Conservation (phyloP, 2,329 filamentous ascomycete species). For the Penicillium sp. region DNA sequence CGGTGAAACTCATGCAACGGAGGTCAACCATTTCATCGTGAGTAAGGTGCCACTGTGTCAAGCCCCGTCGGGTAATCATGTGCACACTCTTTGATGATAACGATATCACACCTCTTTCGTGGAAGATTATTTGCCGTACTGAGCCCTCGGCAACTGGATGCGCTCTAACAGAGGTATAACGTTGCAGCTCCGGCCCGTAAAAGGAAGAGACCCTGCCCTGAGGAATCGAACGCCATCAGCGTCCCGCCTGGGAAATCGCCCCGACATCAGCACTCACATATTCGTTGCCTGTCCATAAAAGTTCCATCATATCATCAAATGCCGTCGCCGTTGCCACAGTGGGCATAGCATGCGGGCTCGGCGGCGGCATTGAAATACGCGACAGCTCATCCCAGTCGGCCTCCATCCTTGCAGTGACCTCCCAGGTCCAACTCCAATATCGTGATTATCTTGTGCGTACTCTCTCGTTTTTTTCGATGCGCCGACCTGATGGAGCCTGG, state of each 20-base stretch:
- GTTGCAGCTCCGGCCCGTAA: slow-evolving; percentile 77
- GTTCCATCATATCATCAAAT: slow-evolving; percentile 85
- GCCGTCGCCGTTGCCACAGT: slow-evolving; percentile 75
- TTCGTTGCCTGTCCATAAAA: slow-evolving; percentile 91
- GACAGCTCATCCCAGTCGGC: slow-evolving; percentile 63
- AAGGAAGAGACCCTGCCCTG: slow-evolving; percentile 89
- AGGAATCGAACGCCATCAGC: slow-evolving; percentile 16
- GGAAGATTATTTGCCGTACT: slow-evolving; percentile 85
- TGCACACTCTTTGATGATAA: slow-evolving; percentile 80
- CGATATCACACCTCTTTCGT: slow-evolving; percentile 85
- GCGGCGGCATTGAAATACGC: slow-evolving; percentile 76
- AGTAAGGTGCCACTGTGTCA: slow-evolving; percentile 84
- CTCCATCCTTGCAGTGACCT: slow-evolving; percentile 40
- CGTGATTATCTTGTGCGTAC: background rate
- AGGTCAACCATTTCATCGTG: slow-evolving; percentile 79
- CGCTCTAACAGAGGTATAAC: slow-evolving; percentile 85
- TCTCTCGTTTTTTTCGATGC: background rate
- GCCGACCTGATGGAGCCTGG: background rate
- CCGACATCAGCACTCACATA: slow-evolving; percentile 58
- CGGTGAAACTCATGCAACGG: slow-evolving; percentile 92
- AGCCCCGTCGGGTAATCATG: slow-evolving; percentile 77
- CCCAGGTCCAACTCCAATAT: slow-evolving; percentile 13
- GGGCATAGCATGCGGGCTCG: slow-evolving; percentile 66
- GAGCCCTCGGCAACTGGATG: slow-evolving; percentile 71
- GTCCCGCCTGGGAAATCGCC: background rate